Conservation (phyloP, 208 protist genomes). For the Leishmania amazonensis region DNA sequence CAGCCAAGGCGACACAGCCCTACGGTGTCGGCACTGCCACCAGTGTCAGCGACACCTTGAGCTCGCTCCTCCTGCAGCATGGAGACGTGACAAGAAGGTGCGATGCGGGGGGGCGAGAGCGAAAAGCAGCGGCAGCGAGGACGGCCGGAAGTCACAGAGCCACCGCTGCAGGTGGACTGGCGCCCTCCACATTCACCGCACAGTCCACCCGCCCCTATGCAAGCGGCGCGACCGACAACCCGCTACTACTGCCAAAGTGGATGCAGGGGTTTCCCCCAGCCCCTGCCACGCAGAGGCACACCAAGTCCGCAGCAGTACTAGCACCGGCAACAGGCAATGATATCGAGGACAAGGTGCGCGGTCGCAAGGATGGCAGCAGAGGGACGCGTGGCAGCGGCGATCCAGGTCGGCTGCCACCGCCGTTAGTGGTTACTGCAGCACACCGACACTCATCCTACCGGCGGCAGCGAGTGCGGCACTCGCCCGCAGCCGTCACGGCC, state of each 20-base stretch:
- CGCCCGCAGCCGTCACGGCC: neutral
- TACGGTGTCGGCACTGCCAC: neutral
- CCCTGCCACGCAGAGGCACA: neutral
- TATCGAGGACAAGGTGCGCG: neutral
- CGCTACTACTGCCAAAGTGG: neutral
- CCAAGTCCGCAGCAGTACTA: neutral
- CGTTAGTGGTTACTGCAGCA: neutral
- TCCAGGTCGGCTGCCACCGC: neutral
- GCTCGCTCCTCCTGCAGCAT: neutral
- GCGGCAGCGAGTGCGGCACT: neutral
- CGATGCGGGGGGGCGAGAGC: neutral
- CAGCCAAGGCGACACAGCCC: neutral
- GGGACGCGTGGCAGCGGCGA: neutral
- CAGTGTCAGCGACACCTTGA: neutral
- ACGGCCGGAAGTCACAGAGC: neutral
- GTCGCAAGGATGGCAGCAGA: neutral
- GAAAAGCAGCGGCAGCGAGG: neutral
- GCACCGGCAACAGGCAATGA: neutral
- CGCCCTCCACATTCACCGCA: neutral
- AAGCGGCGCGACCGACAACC: neutral
- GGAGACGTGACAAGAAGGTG: neutral
- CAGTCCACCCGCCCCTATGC: neutral
- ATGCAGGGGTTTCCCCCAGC: neutral
- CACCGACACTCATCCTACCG: slow-evolving; percentile 2
- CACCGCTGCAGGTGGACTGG: neutral